phyloP scores from a whole-genome alignment of 1,284 basidiomycete species.

The Puccinia horiana region DNA sequence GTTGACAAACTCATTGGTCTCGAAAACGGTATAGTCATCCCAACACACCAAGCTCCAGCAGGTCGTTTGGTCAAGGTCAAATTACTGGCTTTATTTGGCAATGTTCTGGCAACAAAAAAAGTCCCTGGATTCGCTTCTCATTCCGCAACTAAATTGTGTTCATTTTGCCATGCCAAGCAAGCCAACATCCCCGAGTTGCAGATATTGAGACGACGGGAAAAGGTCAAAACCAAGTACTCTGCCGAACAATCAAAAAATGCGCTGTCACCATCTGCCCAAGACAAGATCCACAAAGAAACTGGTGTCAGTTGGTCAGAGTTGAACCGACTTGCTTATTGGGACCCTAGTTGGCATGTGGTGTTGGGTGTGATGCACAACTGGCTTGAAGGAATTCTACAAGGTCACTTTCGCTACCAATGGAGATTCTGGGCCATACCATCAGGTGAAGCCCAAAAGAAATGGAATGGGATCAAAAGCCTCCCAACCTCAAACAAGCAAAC shows the following conservation, averaged over 20 bases:
- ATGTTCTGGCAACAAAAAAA: slow-evolving; percentile 25
- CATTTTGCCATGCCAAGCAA: slow-evolving; percentile 22
- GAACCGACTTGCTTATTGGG: slow-evolving; percentile 39
- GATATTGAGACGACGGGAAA: neutral
- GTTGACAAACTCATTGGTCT: neutral
- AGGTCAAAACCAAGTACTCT: neutral
- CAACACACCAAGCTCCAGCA: slow-evolving; percentile 14
- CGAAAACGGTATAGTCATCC: neutral
- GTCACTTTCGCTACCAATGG: slow-evolving; percentile 24
- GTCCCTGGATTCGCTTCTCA: slow-evolving; percentile 21
- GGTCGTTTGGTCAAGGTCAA: slow-evolving; percentile 13
- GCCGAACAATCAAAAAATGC: slow-evolving; percentile 4
- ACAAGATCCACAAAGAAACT: slow-evolving; percentile 7
- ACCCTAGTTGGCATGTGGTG: slow-evolving; percentile 24
- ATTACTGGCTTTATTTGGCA: neutral
- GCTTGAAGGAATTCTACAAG: slow-evolving; percentile 36
- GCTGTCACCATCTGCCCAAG: neutral
- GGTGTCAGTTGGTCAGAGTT: slow-evolving; percentile 37
- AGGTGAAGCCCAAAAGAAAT: neutral
- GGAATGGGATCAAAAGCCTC: neutral
- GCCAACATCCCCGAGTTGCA: neutral
- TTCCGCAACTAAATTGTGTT: slow-evolving; percentile 23
- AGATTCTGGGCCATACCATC: neutral
- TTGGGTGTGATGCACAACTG: slow-evolving; percentile 44
- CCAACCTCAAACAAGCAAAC: neutral